Evolutionary conservation across 768 basidiomycete genomes (phyloP), one percentile per base, ranked within the genome.

Genomic region (Piloderma croceum): DNA sequence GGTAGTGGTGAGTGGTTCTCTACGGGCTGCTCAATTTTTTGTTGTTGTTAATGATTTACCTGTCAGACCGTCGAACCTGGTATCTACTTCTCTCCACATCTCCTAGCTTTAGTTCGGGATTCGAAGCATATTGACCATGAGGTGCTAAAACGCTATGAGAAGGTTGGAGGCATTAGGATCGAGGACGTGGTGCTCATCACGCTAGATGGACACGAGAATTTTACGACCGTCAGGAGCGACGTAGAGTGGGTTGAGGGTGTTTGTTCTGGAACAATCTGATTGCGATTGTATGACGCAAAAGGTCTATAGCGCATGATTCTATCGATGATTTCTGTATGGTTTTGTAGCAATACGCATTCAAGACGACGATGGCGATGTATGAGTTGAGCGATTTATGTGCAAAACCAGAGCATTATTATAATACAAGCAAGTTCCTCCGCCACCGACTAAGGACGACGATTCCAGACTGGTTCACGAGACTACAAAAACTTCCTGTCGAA

Each of bases 101-200:
- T 91, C 15, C 67, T 93, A n/a, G 71, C 74, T 4, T 67, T 80
- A 7, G 69, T 81, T 31, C 74, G 78, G 32, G 63, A 74, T 51
- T 81, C 83, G 21, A 67, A 67, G 43, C 70, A 81, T 52, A 78
- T 97, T 47, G 69, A 92, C 54, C 74, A 77, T 29, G 79, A 73
- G 11, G 72, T 83, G 18, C 63, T 93, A 44, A 70, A 71, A 57
- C 62, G 66, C 41, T 97, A 91, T 53, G 81, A 88, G 52, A 62
- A 65, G 24, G 87, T 97, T 18, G 94, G 94, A 11, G 94, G 93
- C 0, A 85, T 98, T 2, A 67, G 93, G 37, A 93, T 98, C 47
- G 94, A 98, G 60, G 94, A 98, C 58, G 90, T 86, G 21, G 74
- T 97, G 3, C 61, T 88, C 6, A 80, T 99, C 46, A 90, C 80